phyloP scores from a whole-genome alignment of 2,329 filamentous ascomycete species.

The Alternaria solani region DNA sequence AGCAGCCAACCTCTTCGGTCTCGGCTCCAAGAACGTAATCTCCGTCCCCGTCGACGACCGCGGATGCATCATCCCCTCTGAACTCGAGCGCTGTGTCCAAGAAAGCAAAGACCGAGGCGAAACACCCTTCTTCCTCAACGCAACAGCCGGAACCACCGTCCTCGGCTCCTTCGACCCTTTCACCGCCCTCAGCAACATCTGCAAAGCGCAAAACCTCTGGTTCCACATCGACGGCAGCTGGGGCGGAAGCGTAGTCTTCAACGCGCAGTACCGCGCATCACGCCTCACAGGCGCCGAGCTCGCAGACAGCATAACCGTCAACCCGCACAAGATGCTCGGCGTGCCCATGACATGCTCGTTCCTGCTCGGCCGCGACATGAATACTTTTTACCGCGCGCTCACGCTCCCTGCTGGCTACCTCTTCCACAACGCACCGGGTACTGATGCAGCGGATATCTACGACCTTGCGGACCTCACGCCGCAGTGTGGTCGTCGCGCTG shows the following conservation, averaged over 20 bases:
- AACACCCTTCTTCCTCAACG: slow-evolving; percentile 93
- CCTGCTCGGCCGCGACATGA: slow-evolving; percentile 78
- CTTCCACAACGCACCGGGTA: slow-evolving; percentile 52
- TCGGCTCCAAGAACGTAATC: slow-evolving; percentile 78
- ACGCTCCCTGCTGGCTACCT: slow-evolving; percentile 84
- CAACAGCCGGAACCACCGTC: slow-evolving; percentile 94
- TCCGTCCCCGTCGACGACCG: slow-evolving; percentile 74
- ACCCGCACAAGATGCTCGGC: slow-evolving; percentile 97
- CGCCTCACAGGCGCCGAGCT: slow-evolving; percentile 75
- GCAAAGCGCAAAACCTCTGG: slow-evolving; percentile 79
- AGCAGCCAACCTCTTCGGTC: slow-evolving; percentile 87
- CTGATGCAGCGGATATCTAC: slow-evolving; percentile 66
- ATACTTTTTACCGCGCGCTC: slow-evolving; percentile 81
- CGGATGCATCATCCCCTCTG: slow-evolving; percentile 74
- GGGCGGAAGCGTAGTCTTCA: slow-evolving; percentile 85
- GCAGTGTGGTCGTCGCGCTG: slow-evolving; percentile 88
- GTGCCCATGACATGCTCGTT: slow-evolving; percentile 92
- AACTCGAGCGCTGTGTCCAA: slow-evolving; percentile 69
- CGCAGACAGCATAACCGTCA: slow-evolving; percentile 85
- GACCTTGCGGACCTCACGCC: slow-evolving; percentile 92
- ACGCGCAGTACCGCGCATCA: slow-evolving; percentile 61
- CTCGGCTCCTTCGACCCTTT: slow-evolving; percentile 89
- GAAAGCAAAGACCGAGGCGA: slow-evolving; percentile 71
- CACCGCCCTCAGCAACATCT: slow-evolving; percentile 72
- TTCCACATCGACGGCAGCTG: slow-evolving; percentile 92